Evolutionary conservation across 2,329 filamentous ascomycete species (phyloP).

Genomic region (Xenosphaeropsis pyriputrescens): DNA sequence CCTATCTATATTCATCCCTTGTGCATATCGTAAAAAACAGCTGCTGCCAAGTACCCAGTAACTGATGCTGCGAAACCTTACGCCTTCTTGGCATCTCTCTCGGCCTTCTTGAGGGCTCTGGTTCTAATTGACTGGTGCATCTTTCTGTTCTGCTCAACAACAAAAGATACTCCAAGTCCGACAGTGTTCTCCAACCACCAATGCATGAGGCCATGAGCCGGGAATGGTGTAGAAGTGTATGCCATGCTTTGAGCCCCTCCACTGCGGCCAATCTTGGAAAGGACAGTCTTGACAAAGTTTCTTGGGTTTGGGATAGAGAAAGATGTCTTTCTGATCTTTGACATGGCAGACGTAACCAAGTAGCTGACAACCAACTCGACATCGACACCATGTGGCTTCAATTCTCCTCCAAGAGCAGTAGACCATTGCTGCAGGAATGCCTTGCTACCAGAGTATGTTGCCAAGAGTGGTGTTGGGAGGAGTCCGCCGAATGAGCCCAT

Average conservation of each 20-base stretch:
- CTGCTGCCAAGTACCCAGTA: too few relatives aligned
- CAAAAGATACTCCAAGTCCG: constrained; percentile 38
- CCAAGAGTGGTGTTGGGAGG: constrained; percentile 79
- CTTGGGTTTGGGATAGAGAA: constrained; percentile 68
- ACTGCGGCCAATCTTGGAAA: constrained; percentile 66
- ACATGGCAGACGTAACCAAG: constrained; percentile 92
- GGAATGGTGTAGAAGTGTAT: constrained; percentile 83
- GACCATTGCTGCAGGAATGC: constrained; percentile 98
- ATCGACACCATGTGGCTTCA: constrained; percentile 66
- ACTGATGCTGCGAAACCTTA: not conserved
- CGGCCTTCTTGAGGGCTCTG: constrained; percentile 55
- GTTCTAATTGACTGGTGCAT: constrained; percentile 57
- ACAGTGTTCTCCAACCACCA: constrained; percentile 56
- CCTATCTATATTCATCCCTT: too few relatives aligned
- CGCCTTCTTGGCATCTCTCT: constrained; percentile 45
- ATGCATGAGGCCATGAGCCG: constrained; percentile 80
- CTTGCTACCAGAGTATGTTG: constrained; percentile 95
- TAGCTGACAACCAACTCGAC: constrained; percentile 90
- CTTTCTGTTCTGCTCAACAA: constrained; percentile 43
- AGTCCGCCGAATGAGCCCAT: constrained; percentile 96
- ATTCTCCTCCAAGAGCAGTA: constrained; percentile 67
- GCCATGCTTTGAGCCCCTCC: constrained; percentile 67
- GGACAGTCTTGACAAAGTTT: constrained; percentile 63
- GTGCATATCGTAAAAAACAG: too few relatives aligned
- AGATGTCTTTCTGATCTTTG: constrained; percentile 74